Base-by-base conservation (phyloP, 1,139 yeast species). In the Hemisphaericaspora xylanilytica region DNA sequence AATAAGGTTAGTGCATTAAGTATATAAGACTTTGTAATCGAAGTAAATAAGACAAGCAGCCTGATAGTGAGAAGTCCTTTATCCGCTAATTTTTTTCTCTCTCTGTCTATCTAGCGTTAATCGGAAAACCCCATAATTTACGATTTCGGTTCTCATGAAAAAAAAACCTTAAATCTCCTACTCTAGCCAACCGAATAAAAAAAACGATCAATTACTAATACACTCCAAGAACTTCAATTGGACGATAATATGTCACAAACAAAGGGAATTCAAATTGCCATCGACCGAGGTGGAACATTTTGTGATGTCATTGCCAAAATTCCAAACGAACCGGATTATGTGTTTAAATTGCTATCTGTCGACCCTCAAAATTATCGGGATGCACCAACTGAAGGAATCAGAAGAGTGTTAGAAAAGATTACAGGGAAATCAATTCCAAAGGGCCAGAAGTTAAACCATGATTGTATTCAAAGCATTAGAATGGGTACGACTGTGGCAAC, bases 351-450 rank as follows among this genome's bases (percentile, higher is more conserved):
- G 30, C 68, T 90, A 21, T 87, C 96, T 1, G 96, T 85, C 6
- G 96, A 90, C 56, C 95, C 96, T 0, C 67, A 73, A 32, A 89
- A 89, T 63, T 89, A 90, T 56, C 65, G 70, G 4, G 97, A 90
- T 68, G 96, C 97, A 1, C 95, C 95, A 4, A 71, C 90, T 12
- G 97, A 89, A 63, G 97, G 96, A 5, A 86, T 90, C 34, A 70
- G 97, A 46, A 65, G 95, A 37, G 75, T 87, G 0, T 61, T 90
- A 43, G 94, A 85, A 55, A 62, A 65, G 27, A 78, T 75, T 42
- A 72, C 78, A 1, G 73, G 75, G 0, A 58, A 53, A 4, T 40
- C 56, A 9, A 83, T 85, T 31, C 78, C 84, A 8, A 70, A 62
- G 43, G 49, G 49, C 14, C 50, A 52, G 24, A 67, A 67, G 40